Conservation (phyloP, 164 flowering plant genomes). For the Liquidambar formosana region DNA sequence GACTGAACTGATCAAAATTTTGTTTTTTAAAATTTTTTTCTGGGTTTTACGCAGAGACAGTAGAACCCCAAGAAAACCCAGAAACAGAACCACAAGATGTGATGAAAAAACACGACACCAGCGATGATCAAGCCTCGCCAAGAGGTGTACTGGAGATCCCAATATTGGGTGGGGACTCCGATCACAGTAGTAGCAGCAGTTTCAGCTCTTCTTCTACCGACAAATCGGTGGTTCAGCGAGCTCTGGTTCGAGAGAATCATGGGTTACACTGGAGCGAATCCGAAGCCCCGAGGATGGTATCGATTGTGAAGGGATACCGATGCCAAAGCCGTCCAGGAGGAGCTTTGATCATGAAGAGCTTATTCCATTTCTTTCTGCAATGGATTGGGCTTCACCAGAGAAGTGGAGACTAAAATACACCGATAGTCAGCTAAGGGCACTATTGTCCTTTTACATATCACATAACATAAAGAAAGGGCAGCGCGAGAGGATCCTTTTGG, state of each 20-base stretch:
- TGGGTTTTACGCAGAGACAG: constrained; percentile 7
- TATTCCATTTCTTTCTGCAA: no score
- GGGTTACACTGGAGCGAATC: constrained; percentile 54
- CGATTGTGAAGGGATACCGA: constrained; percentile 24
- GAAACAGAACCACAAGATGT: constrained; percentile 13
- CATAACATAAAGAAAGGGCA: no score
- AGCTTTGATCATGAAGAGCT: constrained; percentile 63
- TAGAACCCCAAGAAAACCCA: no score
- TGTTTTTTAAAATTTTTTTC: background rate
- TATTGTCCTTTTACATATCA: no score
- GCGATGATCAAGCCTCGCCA: constrained; percentile 44
- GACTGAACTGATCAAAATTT: background rate
- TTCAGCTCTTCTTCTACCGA: constrained; percentile 18
- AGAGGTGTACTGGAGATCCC: constrained; percentile 61
- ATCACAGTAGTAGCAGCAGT: constrained; percentile 43
- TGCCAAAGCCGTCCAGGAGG: constrained; percentile 69
- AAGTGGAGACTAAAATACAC: no score
- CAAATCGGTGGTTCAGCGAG: constrained; percentile 1
- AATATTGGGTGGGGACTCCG: constrained; percentile 38
- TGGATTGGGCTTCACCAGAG: no score
- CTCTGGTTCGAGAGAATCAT: constrained; percentile 7
- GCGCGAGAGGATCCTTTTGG: no score
- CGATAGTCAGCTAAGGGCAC: no score
- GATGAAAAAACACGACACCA: background rate
- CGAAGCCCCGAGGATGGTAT: constrained; percentile 38